Conservation (phyloP, 2,329 filamentous ascomycete genomes). For the Chaetomium sp. region DNA sequence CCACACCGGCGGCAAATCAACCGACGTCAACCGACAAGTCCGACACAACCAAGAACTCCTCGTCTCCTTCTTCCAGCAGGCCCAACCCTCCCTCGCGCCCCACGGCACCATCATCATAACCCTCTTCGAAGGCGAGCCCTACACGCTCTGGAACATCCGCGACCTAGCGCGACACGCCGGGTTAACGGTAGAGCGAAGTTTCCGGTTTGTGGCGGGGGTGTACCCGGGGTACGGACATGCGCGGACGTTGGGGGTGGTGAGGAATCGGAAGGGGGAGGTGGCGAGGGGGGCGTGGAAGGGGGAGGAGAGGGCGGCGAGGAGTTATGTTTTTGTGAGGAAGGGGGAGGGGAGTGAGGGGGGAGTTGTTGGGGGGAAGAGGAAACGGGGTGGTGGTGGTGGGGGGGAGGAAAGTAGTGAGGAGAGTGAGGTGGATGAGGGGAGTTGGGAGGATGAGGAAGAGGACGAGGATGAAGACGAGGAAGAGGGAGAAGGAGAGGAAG, state of each 20-base stretch:
- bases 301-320: conserved; percentile 48
- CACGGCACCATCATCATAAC: conserved; percentile 69
- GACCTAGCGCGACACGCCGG: conserved; percentile 77
- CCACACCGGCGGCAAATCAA: conserved; percentile 86
- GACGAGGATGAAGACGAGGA: not conserved
- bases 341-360: conserved; percentile 36
- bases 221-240: conserved; percentile 73
- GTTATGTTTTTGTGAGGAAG: conserved; percentile 56
- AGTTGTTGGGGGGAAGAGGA: conserved; percentile 24
- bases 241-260: conserved; percentile 61
- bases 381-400: conserved; percentile 27
- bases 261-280: conserved; percentile 39
- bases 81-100: conserved; percentile 45
- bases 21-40: conserved; percentile 90
- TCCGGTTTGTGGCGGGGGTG: conserved; percentile 56
- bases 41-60: conserved; percentile 80
- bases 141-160: conserved; percentile 89
- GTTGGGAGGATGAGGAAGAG: not conserved
- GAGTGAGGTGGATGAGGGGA: not conserved
- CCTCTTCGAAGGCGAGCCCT: conserved; percentile 88
- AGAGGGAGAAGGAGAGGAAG: not conserved
- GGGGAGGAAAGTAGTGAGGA: conserved; percentile 22
- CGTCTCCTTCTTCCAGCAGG: conserved; percentile 58
- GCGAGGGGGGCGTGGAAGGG: conserved; percentile 44
- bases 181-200: conserved; percentile 63